These are phyloP conservation scores for Ceratobasidium sp. DNA, from an alignment of 1,284 basidiomycete genomes.

Conservation along the genomic window DNA sequence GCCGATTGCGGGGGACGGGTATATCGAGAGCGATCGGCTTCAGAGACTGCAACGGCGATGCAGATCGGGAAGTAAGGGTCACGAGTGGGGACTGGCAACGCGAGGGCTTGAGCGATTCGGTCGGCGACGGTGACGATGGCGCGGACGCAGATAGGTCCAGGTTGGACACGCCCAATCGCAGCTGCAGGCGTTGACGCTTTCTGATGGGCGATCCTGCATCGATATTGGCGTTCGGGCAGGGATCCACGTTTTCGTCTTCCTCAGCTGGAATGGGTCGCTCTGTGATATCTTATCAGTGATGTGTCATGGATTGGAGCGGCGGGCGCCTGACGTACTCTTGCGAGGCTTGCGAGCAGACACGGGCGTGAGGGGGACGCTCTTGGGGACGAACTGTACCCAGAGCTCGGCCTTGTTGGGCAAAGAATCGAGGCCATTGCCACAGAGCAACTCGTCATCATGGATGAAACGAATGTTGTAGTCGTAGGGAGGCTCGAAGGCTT, in stretches of 20 bases:
- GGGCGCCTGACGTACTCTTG: slow-evolving; percentile 20
- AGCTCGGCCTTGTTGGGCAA: slow-evolving; percentile 33
- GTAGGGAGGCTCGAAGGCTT: slow-evolving; percentile 28
- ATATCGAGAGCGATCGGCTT: slow-evolving; percentile 22
- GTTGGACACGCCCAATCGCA: slow-evolving; percentile 14
- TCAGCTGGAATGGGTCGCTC: slow-evolving; percentile 24
- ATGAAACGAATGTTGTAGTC: slow-evolving; percentile 28
- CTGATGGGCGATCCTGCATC: slow-evolving; percentile 27
- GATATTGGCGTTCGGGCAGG: slow-evolving; percentile 25
- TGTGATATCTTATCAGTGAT: slow-evolving; percentile 22
- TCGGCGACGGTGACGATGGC: slow-evolving; percentile 20
- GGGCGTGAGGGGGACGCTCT: slow-evolving; percentile 28
- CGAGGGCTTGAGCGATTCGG: slow-evolving; percentile 27
- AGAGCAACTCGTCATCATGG: slow-evolving; percentile 22
- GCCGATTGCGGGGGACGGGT: slow-evolving; percentile 15
- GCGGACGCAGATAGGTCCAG: slow-evolving; percentile 15
- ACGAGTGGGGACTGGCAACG: slow-evolving; percentile 1
- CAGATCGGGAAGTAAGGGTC: slow-evolving; percentile 1
- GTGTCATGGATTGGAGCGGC: slow-evolving; percentile 1
- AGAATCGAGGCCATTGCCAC: slow-evolving; percentile 23
- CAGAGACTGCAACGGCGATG: slow-evolving; percentile 4
- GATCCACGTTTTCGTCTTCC: slow-evolving; percentile 34
- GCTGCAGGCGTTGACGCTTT: slow-evolving; percentile 33
- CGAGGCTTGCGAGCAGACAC: slow-evolving; percentile 29
- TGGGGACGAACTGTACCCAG: slow-evolving; percentile 37